Percentiles rank a stretch among this genome's conserved stretches.
Evolutionary conservation across 371 early-diverging fungal genomes (phyloP).

Genomic region (Scutellospora calospora): DNA sequence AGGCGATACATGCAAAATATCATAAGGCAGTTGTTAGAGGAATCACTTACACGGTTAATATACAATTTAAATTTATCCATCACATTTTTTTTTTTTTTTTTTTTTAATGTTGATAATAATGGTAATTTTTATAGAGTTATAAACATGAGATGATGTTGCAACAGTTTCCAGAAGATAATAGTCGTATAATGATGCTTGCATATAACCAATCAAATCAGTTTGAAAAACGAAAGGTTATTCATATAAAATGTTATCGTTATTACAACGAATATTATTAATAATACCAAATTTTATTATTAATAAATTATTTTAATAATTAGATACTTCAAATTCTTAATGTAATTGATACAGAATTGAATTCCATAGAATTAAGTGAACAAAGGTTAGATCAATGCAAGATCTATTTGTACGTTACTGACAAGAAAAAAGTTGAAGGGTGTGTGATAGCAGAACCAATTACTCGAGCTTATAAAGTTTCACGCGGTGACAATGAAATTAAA

Average conservation of each 20-base stretch:
- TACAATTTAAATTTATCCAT: background rate
- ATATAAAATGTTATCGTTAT: too few relatives aligned
- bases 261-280: too few relatives aligned
- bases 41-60: constrained; percentile 51
- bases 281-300: too few relatives aligned
- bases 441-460: constrained; percentile 59
- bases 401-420: constrained; percentile 56
- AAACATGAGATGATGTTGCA: constrained; percentile 52
- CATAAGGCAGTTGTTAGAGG: constrained; percentile 52
- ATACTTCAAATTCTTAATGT: constrained; percentile 30
- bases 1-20: constrained; percentile 52
- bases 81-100: background rate
- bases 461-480: constrained; percentile 50
- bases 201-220: constrained; percentile 20
- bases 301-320: constrained; percentile 13
- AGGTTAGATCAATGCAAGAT: constrained; percentile 46
- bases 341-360: constrained; percentile 21
- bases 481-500: background rate
- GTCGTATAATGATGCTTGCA: constrained; percentile 32
- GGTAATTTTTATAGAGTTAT: constrained; percentile 45
- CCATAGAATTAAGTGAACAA: constrained; percentile 20
- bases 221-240: constrained; percentile 39
- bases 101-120: background rate
- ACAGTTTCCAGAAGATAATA: constrained; percentile 38
- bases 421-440: constrained; percentile 59